These are phyloP conservation scores for Neonectria magnoliae DNA, from an alignment of 2,329 filamentous ascomycete genomes.

Conservation along the genomic window DNA sequence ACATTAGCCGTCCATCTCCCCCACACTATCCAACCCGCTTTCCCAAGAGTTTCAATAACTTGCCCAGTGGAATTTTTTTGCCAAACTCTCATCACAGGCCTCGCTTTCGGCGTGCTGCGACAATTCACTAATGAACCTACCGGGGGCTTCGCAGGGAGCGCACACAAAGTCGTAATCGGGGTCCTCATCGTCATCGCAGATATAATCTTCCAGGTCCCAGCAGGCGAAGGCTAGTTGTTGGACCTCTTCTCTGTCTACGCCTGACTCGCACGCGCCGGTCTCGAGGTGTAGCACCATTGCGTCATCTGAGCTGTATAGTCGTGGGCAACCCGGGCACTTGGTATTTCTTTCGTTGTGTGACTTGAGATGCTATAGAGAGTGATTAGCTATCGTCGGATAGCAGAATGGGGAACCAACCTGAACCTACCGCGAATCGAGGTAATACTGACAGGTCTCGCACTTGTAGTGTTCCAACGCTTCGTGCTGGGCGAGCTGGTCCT, in stretches of 20 bases:
- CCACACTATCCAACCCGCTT: not conserved
- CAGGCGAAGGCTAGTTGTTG: constrained; percentile 19
- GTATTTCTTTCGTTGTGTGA: constrained; percentile 22
- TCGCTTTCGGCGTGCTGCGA: constrained; percentile 40
- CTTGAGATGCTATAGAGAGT: constrained; percentile 28
- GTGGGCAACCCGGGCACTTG: constrained; percentile 31
- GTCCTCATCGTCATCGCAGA: not conserved
- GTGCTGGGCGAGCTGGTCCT: constrained; percentile 20
- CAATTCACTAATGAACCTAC: constrained; percentile 24
- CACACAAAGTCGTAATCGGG: constrained; percentile 29
- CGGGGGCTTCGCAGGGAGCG: constrained; percentile 23
- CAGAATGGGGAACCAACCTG: constrained; percentile 17
- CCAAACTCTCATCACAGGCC: constrained; percentile 19
- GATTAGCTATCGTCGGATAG: not conserved
- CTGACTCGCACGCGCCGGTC: constrained; percentile 30
- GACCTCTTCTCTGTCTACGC: constrained; percentile 13
- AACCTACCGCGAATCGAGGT: constrained; percentile 13
- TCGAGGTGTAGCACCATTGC: constrained; percentile 43
- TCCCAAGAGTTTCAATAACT: not conserved
- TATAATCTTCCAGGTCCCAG: constrained; percentile 7
- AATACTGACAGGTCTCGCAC: constrained; percentile 25
- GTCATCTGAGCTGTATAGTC: constrained; percentile 29
- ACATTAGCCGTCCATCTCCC: not conserved
- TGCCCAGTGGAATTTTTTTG: not conserved
- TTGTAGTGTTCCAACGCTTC: constrained; percentile 21